These are phyloP conservation scores for Apiotrichum brassicae DNA, from an alignment of 1,284 basidiomycete genomes.

Conservation along the genomic window DNA sequence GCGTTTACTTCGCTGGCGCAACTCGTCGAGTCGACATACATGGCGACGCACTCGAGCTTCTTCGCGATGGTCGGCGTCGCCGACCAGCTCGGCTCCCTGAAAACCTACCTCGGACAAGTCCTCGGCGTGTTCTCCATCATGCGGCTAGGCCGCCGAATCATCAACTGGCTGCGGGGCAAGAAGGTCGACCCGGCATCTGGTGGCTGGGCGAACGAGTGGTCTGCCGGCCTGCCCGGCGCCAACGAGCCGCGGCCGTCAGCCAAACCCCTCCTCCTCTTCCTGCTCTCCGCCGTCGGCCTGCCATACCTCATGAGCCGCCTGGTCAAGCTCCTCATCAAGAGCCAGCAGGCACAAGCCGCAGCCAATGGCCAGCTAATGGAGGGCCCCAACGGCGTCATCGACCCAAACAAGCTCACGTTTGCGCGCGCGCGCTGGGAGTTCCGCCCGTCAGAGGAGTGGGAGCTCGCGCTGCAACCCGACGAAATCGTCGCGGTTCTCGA, in stretches of 20 bases:
- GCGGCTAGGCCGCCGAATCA: constrained; percentile 55
- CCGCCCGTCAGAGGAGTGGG: constrained; percentile 63
- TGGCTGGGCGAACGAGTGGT: constrained; percentile 48
- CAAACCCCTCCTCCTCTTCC: constrained; percentile 90
- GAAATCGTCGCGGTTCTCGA: constrained; percentile 93
- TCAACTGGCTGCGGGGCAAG: constrained; percentile 50
- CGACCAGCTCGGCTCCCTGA: constrained; percentile 86
- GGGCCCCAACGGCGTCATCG: constrained; percentile 40
- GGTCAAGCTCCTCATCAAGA: constrained; percentile 71
- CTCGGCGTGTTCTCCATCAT: constrained; percentile 85
- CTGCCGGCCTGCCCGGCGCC: constrained; percentile 26
- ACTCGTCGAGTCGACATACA: constrained; percentile 96
- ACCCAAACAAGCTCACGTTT: constrained; percentile 65
- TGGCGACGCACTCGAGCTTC: constrained; percentile 97
- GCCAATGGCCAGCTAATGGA: constrained; percentile 20
- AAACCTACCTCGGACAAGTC: constrained; percentile 89
- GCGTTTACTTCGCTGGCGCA: constrained; percentile 95
- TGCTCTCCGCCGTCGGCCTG: constrained; percentile 89
- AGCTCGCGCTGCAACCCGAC: constrained; percentile 76
- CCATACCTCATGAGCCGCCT: constrained; percentile 92
- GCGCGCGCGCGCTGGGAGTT: constrained; percentile 81
- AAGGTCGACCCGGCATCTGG: constrained; percentile 47
- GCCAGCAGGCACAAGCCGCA: constrained; percentile 44
- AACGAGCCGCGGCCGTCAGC: constrained; percentile 60
- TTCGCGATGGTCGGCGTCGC: constrained; percentile 98